Base-by-base conservation (phyloP, 306 rosid genomes). In the Trifolium pratense region DNA sequence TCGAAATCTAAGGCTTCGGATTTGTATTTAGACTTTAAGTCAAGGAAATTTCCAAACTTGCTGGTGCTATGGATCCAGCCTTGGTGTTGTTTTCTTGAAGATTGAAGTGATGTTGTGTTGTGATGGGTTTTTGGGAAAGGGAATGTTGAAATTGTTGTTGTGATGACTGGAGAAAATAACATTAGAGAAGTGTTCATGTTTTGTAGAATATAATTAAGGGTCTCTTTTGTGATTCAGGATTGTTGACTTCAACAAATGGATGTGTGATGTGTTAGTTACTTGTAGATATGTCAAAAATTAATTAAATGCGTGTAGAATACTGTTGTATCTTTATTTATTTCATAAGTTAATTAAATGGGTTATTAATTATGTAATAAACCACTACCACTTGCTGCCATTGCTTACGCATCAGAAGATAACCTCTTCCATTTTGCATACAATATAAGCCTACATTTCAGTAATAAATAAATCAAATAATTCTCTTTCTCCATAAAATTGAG, bases 11-110 rank as follows among this genome's bases (percentile, higher is more conserved):
- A 76, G 12, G 55, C 8, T 48, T 86, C 80, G 0, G 80, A 85
- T 26, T 76, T 45, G 16, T 73, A 21, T 53, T 84, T 83, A 0
- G 92, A 87, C 73, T 81, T 75, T 11, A 92, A 72, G 16, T 87
- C 83, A 18, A 90, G 89, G 59, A 92, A 92, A 48, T 73, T 80
- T 14, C 84, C 89, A 21, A 76, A 84, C 60, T 77, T 88, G 73
- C 79, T 5, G 83, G 73, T 74, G 84, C 63, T 78, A 5, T 36
- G 70, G 77, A 73, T 75, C 43, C 40, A 53, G 7, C 9, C 32
- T 21, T 56, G 55, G 51, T 21, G 16, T 23, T 21, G 18, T 31
- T 74, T 88, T 65, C 45, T 80, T 36, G 78, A 55, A 71, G 80
- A 43, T 31, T 76, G 31, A 59, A 81, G 6, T 43, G 49, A 43